These are phyloP conservation scores for Sporisorium scitamineum DNA, from an alignment of 1,284 basidiomycete genomes.

Conservation along the genomic window DNA sequence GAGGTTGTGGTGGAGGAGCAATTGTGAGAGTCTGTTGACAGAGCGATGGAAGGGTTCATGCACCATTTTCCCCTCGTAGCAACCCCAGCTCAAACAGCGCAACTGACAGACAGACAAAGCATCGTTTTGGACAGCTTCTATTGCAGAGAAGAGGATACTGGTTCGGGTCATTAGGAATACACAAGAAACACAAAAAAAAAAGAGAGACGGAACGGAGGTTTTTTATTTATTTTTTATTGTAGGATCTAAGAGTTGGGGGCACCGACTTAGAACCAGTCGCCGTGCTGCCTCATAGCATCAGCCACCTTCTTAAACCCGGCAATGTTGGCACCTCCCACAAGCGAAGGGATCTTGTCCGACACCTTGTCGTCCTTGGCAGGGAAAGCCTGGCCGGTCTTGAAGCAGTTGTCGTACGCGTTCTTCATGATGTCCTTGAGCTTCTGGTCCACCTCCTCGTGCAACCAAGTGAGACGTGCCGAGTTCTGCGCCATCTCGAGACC, in stretches of 20 bases:
- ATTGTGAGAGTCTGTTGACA: too few species aligned
- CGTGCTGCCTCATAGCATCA: constrained; percentile 60
- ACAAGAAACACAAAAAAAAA: background rate
- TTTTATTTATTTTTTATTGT: too few species aligned
- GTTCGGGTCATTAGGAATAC: background rate
- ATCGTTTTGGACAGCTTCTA: background rate
- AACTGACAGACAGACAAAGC: background rate
- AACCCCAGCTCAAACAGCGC: too few species aligned
- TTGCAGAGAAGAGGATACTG: background rate
- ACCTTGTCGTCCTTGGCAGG: constrained; percentile 72
- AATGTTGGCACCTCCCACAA: constrained; percentile 81
- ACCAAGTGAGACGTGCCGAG: constrained; percentile 75
- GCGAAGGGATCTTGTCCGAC: constrained; percentile 71
- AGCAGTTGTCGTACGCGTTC: constrained; percentile 77
- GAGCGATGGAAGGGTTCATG: too few species aligned
- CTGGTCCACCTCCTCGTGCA: constrained; percentile 77
- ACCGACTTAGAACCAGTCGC: constrained; percentile 53
- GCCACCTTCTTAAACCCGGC: constrained; percentile 75
- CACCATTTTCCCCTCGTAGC: too few species aligned
- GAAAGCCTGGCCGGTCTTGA: constrained; percentile 76
- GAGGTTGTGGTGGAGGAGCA: too few species aligned
- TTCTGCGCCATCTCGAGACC: constrained; percentile 84
- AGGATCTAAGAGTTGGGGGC: too few species aligned
- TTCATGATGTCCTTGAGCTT: constrained; percentile 83
- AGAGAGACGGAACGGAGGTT: too few species aligned